Conservation (phyloP, 2,329 filamentous ascomycete species). For the Xylariaceae sp. region DNA sequence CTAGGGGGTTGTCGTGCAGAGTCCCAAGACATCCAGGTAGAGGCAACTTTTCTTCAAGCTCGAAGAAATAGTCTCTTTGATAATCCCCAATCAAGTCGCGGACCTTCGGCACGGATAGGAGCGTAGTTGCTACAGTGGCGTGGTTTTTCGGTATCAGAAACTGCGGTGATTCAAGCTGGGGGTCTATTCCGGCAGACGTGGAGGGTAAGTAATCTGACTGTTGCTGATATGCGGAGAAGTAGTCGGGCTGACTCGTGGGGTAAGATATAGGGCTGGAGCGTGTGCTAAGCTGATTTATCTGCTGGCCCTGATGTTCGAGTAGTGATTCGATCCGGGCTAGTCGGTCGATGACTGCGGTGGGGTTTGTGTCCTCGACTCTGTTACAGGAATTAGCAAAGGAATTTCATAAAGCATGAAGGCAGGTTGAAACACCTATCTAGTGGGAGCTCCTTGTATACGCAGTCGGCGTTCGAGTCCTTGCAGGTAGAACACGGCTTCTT, state of each 20-base stretch:
- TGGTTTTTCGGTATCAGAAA: constrained; percentile 43
- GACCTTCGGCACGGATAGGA: constrained; percentile 39
- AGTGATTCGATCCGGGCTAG: constrained; percentile 43
- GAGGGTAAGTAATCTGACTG: constrained; percentile 28
- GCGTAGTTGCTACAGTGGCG: constrained; percentile 37
- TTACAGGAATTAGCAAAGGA: constrained; percentile 7
- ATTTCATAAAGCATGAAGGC: neutral
- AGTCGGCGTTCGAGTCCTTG: constrained; percentile 42
- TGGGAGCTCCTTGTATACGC: constrained; percentile 44
- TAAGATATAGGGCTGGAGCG: constrained; percentile 30
- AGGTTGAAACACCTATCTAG: constrained; percentile 34
- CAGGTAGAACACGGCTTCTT: constrained; percentile 44
- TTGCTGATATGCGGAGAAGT: constrained; percentile 25
- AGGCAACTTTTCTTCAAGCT: constrained; percentile 38
- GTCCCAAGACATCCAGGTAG: constrained; percentile 36
- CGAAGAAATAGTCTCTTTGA: constrained; percentile 39
- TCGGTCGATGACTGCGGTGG: constrained; percentile 41
- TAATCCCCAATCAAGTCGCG: constrained; percentile 39
- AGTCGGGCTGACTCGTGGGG: constrained; percentile 30
- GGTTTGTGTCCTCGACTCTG: constrained; percentile 40
- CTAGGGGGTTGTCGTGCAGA: constrained; percentile 27
- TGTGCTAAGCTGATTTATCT: constrained; percentile 33
- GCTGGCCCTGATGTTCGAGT: constrained; percentile 37
- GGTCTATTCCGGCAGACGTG: constrained; percentile 25
- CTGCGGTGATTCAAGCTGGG: constrained; percentile 36